Conservation (phyloP, 2,329 filamentous ascomycete genomes). For the Pseudocercospora cruenta region DNA sequence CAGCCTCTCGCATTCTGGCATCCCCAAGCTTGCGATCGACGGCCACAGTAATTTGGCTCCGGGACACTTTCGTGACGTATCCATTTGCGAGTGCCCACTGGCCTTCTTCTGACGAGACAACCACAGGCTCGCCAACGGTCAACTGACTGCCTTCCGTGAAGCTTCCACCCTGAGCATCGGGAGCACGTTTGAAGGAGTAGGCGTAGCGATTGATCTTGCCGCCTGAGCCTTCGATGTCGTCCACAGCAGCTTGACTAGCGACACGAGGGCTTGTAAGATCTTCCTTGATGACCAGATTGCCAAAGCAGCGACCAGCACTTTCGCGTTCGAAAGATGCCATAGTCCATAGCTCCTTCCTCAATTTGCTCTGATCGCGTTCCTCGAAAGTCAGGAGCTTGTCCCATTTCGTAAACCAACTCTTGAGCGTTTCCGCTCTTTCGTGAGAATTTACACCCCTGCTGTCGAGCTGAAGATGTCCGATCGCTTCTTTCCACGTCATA, state of each 20-base stretch:
- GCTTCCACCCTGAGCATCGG: conserved; percentile 63
- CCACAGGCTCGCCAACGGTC: conserved; percentile 82
- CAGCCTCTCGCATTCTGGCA: conserved; percentile 71
- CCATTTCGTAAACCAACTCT: conserved; percentile 91
- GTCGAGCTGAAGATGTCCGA: conserved; percentile 46
- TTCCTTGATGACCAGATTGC: conserved; percentile 76
- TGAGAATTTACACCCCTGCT: conserved; percentile 37
- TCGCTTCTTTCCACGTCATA: conserved; percentile 70
- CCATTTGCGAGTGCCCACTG: conserved; percentile 95
- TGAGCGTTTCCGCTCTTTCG: conserved; percentile 66
- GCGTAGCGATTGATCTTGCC: conserved; percentile 88
- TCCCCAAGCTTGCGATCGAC: conserved; percentile 91
- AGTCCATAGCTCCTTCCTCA: conserved; percentile 90
- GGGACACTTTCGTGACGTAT: conserved; percentile 78
- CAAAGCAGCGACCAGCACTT: conserved; percentile 85
- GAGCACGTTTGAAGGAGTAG: conserved; percentile 76
- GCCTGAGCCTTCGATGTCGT: conserved; percentile 45
- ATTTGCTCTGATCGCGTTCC: conserved; percentile 85
- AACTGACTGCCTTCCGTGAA: conserved; percentile 87
- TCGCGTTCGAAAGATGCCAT: conserved; percentile 90
- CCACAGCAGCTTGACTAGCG: conserved; percentile 25
- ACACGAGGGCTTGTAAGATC: conserved; percentile 28
- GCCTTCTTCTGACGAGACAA: conserved; percentile 92
- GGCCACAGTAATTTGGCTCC: conserved; percentile 77
- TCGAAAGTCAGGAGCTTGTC: conserved; percentile 91